Evolutionary conservation across 164 flowering plant genomes (phyloP), one percentile per base, ranked within the genome.

Genomic region (Tetracentron sinense): DNA sequence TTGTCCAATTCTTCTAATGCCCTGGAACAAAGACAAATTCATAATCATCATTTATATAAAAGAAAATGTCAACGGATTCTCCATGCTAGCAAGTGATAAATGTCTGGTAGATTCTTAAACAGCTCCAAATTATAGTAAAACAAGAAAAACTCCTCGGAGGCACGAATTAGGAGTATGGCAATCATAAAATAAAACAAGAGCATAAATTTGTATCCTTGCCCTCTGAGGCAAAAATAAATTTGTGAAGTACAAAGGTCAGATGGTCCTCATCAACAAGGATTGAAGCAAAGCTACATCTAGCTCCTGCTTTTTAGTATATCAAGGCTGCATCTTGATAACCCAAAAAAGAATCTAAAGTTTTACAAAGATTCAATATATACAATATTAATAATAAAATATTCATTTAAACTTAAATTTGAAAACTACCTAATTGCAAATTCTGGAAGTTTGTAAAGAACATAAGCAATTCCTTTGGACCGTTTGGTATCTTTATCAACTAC

Each of bases 391-490:
- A 46, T 56, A 19, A 29, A 30, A 15, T 11, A n/a, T n/a, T n/a
- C n/a, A n/a, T 23, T 30, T 4, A 47, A 35, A 31, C 29, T 62
- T 33, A 49, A 28, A 26, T 23, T 16, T 23, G 31, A 60, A 60
- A 61, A 42, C 12, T 77, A 94, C 99, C 96, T 88, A 20, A 67
- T 68, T 42, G 97, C 96, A 76, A 77, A 84, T 73, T 88, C 96
- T 49, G 96, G 92, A 74, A 77, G 51, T 23, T 74, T n/a, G 65
- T 75, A 94, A 29, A 70, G 85, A 78, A 94, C 73, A 68, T 85
- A 94, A 47, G 88, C 99, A 70, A 76, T 46, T 62, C 99, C 99
- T 65, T 84, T 94, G 14, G 97, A 94, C 35, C 81, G 83, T 67
- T 77, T 94, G 11, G 96, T 94, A 28, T 84, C 85, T 77, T 83